phyloP scores from a whole-genome alignment of 176 grass and related monocot species.

The Neostapfia colusana region DNA sequence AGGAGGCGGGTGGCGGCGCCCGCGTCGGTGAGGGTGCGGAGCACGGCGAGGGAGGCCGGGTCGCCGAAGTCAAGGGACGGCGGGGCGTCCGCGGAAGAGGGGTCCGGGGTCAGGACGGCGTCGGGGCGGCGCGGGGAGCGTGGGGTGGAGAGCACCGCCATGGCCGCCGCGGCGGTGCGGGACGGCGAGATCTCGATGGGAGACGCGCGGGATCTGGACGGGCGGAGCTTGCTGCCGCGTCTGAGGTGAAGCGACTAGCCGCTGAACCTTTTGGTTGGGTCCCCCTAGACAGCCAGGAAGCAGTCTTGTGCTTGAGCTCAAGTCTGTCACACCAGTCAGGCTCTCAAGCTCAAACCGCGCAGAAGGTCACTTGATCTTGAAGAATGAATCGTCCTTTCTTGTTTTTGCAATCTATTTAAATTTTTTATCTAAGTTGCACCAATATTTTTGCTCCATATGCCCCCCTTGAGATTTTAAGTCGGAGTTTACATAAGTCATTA shows the following conservation, averaged over 20 bases:
- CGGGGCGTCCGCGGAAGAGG: constrained; percentile 23
- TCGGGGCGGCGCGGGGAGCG: constrained; percentile 38
- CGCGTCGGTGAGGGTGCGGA: constrained; percentile 76
- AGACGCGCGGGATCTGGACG: constrained; percentile 20
- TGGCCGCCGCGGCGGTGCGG: constrained; percentile 23
- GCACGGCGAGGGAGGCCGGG: constrained; percentile 50
- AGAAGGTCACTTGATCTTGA: no score
- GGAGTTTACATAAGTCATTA: no score
- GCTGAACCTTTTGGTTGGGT: not conserved
- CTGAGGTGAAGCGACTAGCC: not conserved
- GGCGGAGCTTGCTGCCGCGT: no score
- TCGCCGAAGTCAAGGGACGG: constrained; percentile 64
- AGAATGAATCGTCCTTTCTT: no score
- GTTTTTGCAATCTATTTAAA: no score
- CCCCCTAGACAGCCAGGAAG: not conserved
- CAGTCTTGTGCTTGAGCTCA: no score
- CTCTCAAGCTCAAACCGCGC: no score
- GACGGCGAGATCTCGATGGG: constrained; percentile 37
- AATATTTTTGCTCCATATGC: no score
- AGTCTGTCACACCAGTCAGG: no score
- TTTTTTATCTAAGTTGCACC: no score
- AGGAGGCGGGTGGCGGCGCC: constrained; percentile 77
- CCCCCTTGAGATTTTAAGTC: no score
- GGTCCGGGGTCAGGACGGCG: not conserved
- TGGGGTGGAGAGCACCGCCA: constrained; percentile 41